Evolutionary conservation across 495 filamentous ascomycete genomes (phyloP), one percentile per base, ranked within the genome.

Genomic region (Cairneyella variabilis): DNA sequence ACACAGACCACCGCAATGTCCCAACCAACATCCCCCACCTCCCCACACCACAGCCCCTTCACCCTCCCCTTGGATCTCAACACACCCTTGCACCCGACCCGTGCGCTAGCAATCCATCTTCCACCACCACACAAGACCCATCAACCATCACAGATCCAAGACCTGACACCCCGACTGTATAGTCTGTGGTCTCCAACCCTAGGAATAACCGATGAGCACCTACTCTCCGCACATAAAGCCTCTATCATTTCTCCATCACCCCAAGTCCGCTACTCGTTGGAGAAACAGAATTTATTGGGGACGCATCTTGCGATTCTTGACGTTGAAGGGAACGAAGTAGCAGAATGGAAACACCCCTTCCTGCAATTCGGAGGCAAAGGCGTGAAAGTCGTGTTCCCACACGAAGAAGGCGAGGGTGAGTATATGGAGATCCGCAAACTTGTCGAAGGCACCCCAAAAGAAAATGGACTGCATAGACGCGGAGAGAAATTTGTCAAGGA

Each of bases 21-120:
- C n/a, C n/a, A n/a, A n/a, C n/a, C n/a, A n/a, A n/a, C n/a, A n/a
- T 9, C 20, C 16, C 41, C 41, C 23, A 44, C 9, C 8, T 5
- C 37, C 8, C 8, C 8, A 3, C 16, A 23, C 9, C 18, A 14
- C 23, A 23, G 16, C 23, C 18, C 41, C 9, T 44, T 44, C 22
- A 44, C 11, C 21, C 5, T 44, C 41, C 41, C 41, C 10, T 23
- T 75, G 2, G 47, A 50, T 17, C 30, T 38, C 11, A 22, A 25
- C 9, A 30, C 38, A 10, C 34, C 47, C 5, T n/a, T 50, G 11
- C 22, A 9, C 8, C 47, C 47, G 12, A 50, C 17, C 34, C 30
- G 34, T n/a, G 47, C 47, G 3, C 47, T 50, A 34, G 47, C 34
- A 38, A 26, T 50, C 32, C 47, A 39, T 17, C 34, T 50, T 17